Conservation (phyloP, 495 filamentous ascomycete species). For the Aspergillus indologenus region DNA sequence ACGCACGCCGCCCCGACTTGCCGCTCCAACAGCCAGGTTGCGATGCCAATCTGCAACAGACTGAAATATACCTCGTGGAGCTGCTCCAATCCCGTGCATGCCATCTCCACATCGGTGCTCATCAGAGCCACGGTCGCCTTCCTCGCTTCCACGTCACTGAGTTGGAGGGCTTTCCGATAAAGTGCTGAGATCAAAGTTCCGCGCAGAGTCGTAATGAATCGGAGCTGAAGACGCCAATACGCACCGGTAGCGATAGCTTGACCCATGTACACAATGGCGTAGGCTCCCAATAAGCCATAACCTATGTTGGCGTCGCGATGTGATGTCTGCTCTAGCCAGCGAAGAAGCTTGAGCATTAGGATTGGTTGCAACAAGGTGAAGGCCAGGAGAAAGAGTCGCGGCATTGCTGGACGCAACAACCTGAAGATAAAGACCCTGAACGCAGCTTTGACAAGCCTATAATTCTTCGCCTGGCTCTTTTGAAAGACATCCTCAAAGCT, state of each 20-base stretch:
- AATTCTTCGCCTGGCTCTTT: not conserved
- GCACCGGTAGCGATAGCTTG: not conserved
- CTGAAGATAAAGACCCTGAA: not conserved
- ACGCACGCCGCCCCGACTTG: not conserved
- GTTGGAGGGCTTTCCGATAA: not conserved
- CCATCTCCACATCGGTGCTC: not conserved
- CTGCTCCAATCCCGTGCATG: constrained; percentile 3
- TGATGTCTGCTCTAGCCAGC: not conserved
- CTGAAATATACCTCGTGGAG: not conserved
- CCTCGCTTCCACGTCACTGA: not conserved
- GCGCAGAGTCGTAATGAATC: not conserved
- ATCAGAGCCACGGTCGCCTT: not conserved
- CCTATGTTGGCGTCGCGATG: not conserved
- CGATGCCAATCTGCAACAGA: constrained; percentile 1
- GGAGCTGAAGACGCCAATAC: constrained; percentile 2
- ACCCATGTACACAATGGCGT: not conserved
- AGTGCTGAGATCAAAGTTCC: not conserved
- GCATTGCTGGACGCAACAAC: not conserved
- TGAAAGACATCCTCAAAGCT: not conserved
- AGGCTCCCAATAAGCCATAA: not conserved
- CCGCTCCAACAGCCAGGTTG: not conserved
- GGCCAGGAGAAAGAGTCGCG: not conserved
- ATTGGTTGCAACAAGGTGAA: not conserved
- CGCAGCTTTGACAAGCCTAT: not conserved
- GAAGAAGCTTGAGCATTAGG: not conserved